These are phyloP conservation scores for Closterium sp. DNA, from an alignment of 139 green algal species.

Conservation along the genomic window DNA sequence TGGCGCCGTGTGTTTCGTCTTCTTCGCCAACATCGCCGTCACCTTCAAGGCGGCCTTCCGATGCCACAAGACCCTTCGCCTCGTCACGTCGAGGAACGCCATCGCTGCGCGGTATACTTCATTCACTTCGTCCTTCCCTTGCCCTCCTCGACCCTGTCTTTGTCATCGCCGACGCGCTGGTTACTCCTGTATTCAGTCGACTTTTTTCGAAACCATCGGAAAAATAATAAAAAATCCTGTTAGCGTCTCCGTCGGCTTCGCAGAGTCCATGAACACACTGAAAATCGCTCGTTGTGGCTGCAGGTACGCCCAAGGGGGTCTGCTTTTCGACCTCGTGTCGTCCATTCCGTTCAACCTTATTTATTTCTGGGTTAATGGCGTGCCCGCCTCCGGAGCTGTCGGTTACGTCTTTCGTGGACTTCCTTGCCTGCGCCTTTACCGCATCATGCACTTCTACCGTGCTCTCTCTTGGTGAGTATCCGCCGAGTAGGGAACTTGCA, in stretches of 20 bases:
- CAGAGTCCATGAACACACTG: no score
- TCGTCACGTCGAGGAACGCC: neutral
- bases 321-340: neutral
- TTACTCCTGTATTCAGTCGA: no score
- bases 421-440: conserved; percentile 14
- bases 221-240: no score
- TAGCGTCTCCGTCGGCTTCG: no score
- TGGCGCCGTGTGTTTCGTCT: neutral
- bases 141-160: neutral
- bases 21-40: neutral
- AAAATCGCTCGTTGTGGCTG: neutral
- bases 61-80: neutral
- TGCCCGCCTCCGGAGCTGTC: neutral
- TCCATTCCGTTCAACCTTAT: conserved; percentile 19
- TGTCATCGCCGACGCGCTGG: no score
- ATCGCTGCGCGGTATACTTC: neutral
- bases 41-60: neutral
- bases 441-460: neutral
- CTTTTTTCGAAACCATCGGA: no score
- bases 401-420: neutral
- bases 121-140: neutral
- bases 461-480: neutral
- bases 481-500: neutral
- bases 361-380: neutral
- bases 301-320: neutral